phyloP scores from a whole-genome alignment of 495 filamentous ascomycete genomes.

The Astrocystis sublimbata region DNA sequence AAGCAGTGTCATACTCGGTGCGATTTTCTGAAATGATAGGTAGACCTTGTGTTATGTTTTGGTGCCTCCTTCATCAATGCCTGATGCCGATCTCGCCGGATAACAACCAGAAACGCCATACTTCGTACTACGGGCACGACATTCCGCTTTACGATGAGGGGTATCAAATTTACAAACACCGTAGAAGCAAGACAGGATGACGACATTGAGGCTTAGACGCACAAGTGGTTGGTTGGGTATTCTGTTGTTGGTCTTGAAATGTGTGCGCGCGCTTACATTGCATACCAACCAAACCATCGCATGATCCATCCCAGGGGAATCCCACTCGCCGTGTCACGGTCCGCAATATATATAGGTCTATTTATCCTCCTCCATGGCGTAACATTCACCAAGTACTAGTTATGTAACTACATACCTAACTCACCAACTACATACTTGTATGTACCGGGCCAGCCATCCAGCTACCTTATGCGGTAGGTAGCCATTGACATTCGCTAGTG shows the following conservation, averaged over 20 bases:
- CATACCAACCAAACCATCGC: background rate
- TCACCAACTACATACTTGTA: background rate
- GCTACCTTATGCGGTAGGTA: background rate
- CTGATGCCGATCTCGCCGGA: background rate
- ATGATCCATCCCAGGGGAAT: background rate
- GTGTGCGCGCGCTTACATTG: constrained; percentile 7
- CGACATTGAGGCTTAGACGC: background rate
- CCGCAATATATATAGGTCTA: background rate
- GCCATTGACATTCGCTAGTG: background rate
- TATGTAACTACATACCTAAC: no score
- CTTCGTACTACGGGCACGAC: background rate
- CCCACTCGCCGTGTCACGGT: background rate
- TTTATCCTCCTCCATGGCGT: no score
- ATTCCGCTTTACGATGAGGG: background rate
- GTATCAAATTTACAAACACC: no score
- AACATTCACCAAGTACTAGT: no score
- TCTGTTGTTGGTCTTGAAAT: background rate
- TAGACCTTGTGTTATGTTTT: background rate
- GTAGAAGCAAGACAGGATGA: background rate
- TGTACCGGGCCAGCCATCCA: background rate
- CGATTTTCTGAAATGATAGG: background rate
- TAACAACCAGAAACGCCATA: no score
- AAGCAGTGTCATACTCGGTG: background rate
- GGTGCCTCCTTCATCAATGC: constrained; percentile 1
- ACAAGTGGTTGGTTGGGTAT: background rate